A percentile compares a stretch with the other conserved stretches of the same genome.
phyloP scores from a whole-genome alignment of 2,329 filamentous ascomycete species.

The Fusarium lateritium region DNA sequence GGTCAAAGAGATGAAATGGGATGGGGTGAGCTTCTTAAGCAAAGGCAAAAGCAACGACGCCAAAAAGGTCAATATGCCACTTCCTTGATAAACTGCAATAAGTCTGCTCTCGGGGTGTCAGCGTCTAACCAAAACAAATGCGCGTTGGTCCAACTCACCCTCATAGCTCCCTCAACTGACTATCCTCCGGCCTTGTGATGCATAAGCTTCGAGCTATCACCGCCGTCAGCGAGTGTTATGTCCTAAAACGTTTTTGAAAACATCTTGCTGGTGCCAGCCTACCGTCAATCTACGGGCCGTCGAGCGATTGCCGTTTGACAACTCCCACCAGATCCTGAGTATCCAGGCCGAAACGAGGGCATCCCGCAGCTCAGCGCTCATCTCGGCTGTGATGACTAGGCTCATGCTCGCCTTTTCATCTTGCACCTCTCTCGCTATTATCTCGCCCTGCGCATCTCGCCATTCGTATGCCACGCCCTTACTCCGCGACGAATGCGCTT shows the following conservation, averaged over 20 bases:
- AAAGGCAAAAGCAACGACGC: background rate
- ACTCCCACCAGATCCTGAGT: slow-evolving; percentile 54
- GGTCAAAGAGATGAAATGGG: background rate
- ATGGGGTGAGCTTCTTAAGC: background rate
- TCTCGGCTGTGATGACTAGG: slow-evolving; percentile 52
- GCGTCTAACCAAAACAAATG: background rate
- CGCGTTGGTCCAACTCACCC: background rate
- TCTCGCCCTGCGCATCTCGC: slow-evolving; percentile 46
- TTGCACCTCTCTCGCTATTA: slow-evolving; percentile 54
- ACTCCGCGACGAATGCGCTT: slow-evolving; percentile 47
- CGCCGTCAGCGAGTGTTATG: slow-evolving; percentile 23
- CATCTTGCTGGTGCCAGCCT: slow-evolving; percentile 7
- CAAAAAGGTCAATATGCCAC: background rate
- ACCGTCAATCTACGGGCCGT: slow-evolving; percentile 37
- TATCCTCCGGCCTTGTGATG: slow-evolving; percentile 28
- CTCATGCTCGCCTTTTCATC: slow-evolving; percentile 47
- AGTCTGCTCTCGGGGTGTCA: background rate
- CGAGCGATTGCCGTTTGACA: slow-evolving; percentile 52
- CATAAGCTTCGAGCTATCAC: slow-evolving; percentile 19
- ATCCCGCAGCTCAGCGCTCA: slow-evolving; percentile 50
- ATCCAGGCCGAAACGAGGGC: slow-evolving; percentile 56
- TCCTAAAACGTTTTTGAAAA: background rate
- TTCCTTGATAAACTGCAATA: background rate
- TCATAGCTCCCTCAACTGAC: slow-evolving; percentile 8
- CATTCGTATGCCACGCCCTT: slow-evolving; percentile 53